Percentiles rank a stretch among this genome's conserved stretches.
These are phyloP conservation scores for Aureobasidium uvarum DNA, from an alignment of 2,329 filamentous ascomycete genomes.

Conservation along the genomic window DNA sequence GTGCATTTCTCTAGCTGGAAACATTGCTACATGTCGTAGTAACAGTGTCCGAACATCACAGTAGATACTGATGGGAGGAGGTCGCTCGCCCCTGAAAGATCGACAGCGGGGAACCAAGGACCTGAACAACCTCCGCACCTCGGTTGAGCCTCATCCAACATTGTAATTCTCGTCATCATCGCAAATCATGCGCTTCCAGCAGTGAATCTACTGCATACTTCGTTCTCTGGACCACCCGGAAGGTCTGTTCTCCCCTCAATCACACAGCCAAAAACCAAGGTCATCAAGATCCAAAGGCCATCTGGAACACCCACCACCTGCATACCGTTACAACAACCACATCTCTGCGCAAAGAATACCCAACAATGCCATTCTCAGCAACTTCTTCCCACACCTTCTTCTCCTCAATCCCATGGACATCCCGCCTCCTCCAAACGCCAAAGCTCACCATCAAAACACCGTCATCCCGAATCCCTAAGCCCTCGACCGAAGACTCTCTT, in stretches of 20 bases:
- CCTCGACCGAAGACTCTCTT: slow-evolving; percentile 51
- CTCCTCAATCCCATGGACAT: slow-evolving; percentile 38
- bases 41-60: too few species aligned
- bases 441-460: slow-evolving; percentile 43
- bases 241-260: neutral
- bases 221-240: too few species aligned
- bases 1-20: too few species aligned
- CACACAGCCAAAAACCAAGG: neutral
- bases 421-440: slow-evolving; percentile 35
- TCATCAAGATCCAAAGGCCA: neutral
- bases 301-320: too few species aligned
- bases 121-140: neutral
- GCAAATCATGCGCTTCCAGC: too few species aligned
- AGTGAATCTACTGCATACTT: too few species aligned
- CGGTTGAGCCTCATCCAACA: neutral
- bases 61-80: neutral
- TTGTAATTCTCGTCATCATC: too few species aligned
- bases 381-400: slow-evolving; percentile 30
- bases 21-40: too few species aligned
- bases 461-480: slow-evolving; percentile 43
- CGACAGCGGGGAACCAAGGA: slow-evolving; percentile 6
- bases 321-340: too few species aligned
- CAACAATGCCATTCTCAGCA: neutral
- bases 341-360: neutral
- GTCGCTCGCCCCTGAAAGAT: neutral